A percentile compares a stretch with the other conserved stretches of the same genome.
phyloP scores from a whole-genome alignment of 192 early-diverging fungal species.

The Chytriomyces sp. region DNA sequence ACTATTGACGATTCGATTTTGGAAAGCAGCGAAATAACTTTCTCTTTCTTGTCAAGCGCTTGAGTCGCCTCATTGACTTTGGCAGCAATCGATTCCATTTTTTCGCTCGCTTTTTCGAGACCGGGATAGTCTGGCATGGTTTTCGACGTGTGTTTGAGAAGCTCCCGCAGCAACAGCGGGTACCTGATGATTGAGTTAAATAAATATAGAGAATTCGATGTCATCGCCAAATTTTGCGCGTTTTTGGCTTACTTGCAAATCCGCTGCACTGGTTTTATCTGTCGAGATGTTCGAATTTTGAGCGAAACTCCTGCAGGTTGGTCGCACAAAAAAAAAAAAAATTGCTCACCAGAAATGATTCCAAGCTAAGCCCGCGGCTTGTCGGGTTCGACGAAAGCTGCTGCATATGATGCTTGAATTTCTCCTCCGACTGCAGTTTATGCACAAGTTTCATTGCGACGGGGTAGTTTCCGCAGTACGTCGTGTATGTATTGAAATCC shows the following conservation, averaged over 20 bases:
- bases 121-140: constrained; percentile 51
- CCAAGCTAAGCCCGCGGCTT: constrained; percentile 58
- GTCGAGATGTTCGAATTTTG: constrained; percentile 6
- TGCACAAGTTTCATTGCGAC: constrained; percentile 59
- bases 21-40: constrained; percentile 43
- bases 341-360: constrained; percentile 57
- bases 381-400: constrained; percentile 48
- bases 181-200: constrained; percentile 37
- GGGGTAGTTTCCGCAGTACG: constrained; percentile 60
- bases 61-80: constrained; percentile 62
- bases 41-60: constrained; percentile 54
- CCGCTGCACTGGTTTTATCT: constrained; percentile 66
- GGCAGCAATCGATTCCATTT: constrained; percentile 60
- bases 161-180: constrained; percentile 52
- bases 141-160: constrained; percentile 57
- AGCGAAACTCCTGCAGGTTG: constrained; percentile 1
- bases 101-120: constrained; percentile 52
- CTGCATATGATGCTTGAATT: constrained; percentile 48
- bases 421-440: constrained; percentile 35
- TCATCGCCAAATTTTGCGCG: neutral
- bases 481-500: constrained; percentile 48
- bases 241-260: constrained; percentile 59
- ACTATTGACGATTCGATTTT: constrained; percentile 52
- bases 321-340: neutral
- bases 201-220: constrained; percentile 8